Base-by-base conservation (phyloP, 345 rosid species). In the Eucalyptus tenuipes region DNA sequence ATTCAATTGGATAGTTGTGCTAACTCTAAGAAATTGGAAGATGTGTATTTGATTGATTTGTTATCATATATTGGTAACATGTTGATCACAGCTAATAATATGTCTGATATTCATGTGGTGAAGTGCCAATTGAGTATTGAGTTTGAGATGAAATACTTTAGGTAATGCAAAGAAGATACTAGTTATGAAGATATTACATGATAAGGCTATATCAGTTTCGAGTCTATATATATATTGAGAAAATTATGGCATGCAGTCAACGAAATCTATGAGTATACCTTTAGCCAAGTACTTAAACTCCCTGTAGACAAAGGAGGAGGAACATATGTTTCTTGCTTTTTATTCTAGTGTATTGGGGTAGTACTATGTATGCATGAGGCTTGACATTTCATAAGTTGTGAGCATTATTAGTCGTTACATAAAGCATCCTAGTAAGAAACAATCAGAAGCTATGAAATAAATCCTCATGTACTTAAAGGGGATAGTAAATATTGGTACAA, bases 311-410 rank as follows among this genome's bases (percentile, higher is more conserved):
- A 53, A 20, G 59, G 27, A 53, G 27, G 25, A 20, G 59, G 27
- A 53, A 53, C 59, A 53, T 20, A 53, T 20, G 25, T 53, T 8
- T 0, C 25, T 0, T 53, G 22, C 8, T 53, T 53, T 53, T 53
- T 7, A 53, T 53, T 20, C 10, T 53, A 0, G 59, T 53, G 59
- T 53, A 53, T 25, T 53, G 4, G 25, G 25, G 11, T 53, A 53
- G 59, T 53, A 53, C 20, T 53, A 53, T 53, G 25, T 53, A 53
- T 53, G 59, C 0, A 0, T 0, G 0, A 55, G 6, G 13, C 64
- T 57, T 57, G 64, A 24, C 13, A 57, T 57, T 57, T 24, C 64
- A 57, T 57, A 57, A 57, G 64, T 57, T 57, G 64, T 57, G 2
- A 24, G 29, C 29, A 57, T 57, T 24, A 13, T 57, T 57, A 57